Conservation (phyloP, 148 eudicot species). For the Rhododendron williamsianum region DNA sequence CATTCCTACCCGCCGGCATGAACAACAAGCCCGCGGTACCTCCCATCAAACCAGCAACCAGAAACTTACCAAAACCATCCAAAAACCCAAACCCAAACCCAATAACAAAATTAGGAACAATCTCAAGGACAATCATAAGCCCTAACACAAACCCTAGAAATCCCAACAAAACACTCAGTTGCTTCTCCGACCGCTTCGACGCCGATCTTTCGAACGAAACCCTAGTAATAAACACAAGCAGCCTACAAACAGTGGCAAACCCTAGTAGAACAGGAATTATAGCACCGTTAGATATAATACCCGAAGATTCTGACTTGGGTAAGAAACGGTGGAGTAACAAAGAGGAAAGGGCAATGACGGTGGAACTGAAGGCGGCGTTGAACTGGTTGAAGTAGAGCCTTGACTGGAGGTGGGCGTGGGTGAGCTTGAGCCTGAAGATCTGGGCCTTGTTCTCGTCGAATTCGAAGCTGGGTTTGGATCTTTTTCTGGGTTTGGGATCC, state of each 20-base stretch:
- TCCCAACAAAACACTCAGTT: constrained; percentile 50
- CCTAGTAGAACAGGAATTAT: constrained; percentile 58
- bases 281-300: constrained; percentile 55
- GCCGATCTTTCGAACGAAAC: constrained; percentile 78
- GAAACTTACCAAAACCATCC: constrained; percentile 56
- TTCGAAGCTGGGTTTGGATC: constrained; percentile 57
- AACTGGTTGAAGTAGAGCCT: constrained; percentile 58
- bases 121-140: constrained; percentile 36
- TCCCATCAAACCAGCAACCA: constrained; percentile 51
- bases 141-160: constrained; percentile 51
- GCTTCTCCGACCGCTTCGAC: constrained; percentile 65
- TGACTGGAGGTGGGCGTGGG: constrained; percentile 64
- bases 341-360: constrained; percentile 37
- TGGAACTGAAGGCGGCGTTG: constrained; percentile 40
- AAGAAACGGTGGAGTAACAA: constrained; percentile 48
- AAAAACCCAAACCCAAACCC: constrained; percentile 52
- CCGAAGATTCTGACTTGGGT: constrained; percentile 27
- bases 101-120: constrained; percentile 42
- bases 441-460: constrained; percentile 95
- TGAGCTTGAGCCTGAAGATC: constrained; percentile 86
- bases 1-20: constrained; percentile 63
- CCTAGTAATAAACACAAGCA: constrained; percentile 38
- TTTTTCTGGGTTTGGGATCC: constrained; percentile 65
- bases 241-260: constrained; percentile 41
- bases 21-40: constrained; percentile 52